phyloP scores from a whole-genome alignment of 768 basidiomycete genomes.

The Hygrophorus russula region DNA sequence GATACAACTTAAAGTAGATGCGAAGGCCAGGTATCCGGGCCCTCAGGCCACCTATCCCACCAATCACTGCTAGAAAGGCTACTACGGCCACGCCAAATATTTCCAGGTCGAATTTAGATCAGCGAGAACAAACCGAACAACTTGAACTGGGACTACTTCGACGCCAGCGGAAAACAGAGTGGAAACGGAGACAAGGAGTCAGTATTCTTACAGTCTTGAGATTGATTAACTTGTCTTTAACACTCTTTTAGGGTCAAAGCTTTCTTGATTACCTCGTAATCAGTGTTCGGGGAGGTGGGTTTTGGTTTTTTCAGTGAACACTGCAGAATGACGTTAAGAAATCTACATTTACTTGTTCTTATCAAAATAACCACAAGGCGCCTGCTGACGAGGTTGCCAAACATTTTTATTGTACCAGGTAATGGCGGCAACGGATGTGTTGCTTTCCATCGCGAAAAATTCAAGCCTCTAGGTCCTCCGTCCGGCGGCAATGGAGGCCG shows the following conservation, averaged over 20 bases:
- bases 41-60: too few relatives aligned
- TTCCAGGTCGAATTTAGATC: too few relatives aligned
- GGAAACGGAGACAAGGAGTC: slow-evolving; percentile 66
- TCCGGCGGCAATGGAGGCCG: slow-evolving; percentile 90
- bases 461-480: slow-evolving; percentile 72
- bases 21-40: too few relatives aligned
- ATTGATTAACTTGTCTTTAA: slow-evolving; percentile 7
- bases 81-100: too few relatives aligned
- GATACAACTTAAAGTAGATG: too few relatives aligned
- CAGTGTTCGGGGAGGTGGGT: slow-evolving; percentile 64
- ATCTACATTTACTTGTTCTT: background rate
- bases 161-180: slow-evolving; percentile 45
- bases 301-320: background rate
- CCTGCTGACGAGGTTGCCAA: slow-evolving; percentile 1
- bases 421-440: slow-evolving; percentile 86
- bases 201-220: slow-evolving; percentile 13
- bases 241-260: slow-evolving; percentile 43
- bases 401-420: slow-evolving; percentile 30
- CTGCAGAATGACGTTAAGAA: background rate
- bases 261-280: slow-evolving; percentile 80
- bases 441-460: slow-evolving; percentile 89
- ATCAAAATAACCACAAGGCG: slow-evolving; percentile 1
- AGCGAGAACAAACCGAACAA: too few relatives aligned
- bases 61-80: too few relatives aligned
- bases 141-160: too few relatives aligned